Base-by-base conservation (phyloP, 2,329 filamentous ascomycete species). In the Zarea fungicola region DNA sequence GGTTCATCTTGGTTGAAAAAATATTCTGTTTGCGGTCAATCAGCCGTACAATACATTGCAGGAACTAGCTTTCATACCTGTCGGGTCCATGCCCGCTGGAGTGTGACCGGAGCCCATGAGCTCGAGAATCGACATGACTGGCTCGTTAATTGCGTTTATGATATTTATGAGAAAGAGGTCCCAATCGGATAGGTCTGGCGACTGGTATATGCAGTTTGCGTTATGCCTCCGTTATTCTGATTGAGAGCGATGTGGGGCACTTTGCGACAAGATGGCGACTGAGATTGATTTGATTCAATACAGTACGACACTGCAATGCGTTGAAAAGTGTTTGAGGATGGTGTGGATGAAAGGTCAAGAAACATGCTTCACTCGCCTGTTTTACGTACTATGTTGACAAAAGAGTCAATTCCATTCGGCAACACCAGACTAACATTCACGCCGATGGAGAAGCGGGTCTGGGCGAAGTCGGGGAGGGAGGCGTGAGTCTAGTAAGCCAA, bases 81-180 rank as follows among this genome's bases (percentile, higher is more conserved):
- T 48, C 1, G 49, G 49, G 22, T 51, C 43, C 49, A 51, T 51
- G 25, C 31, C 43, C n/a, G 37, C 43, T 3, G 49, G 39, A 10
- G 49, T 45, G 29, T 50, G 43, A 18, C 35, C 43, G 13, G 37
- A 11, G 10, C 43, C 43, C 22, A 51, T 47, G 28, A 51, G 34
- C 32, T 48, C 49, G 34, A 51, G 49, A 28, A 47, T 48, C 8
- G 49, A 51, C 49, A 51, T 51, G 28, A n/a, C 23, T 44, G 14
- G 32, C 6, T 25, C 13, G 11, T 42, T 10, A n/a, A n/a, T n/a
- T n/a, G n/a, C n/a, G n/a, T n/a, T n/a, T n/a, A n/a, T n/a, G n/a
- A n/a, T n/a, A n/a, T n/a, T n/a, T n/a, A n/a, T n/a, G n/a, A n/a
- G n/a, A n/a, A n/a, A n/a, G n/a, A n/a, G n/a, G n/a, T n/a, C n/a